Evolutionary conservation across 192 early-diverging fungal genomes (phyloP).

Genomic region (Piromyces sp.): DNA sequence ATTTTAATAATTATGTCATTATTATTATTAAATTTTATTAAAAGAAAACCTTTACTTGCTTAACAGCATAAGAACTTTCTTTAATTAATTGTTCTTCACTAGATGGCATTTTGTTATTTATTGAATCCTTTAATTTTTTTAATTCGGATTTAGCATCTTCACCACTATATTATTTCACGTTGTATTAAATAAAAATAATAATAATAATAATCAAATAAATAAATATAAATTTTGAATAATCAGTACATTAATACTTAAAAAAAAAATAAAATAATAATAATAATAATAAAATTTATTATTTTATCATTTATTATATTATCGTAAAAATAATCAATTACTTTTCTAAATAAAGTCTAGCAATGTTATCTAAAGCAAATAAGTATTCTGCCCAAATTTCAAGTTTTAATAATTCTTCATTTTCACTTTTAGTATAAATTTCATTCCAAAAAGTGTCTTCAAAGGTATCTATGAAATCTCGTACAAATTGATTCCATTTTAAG

Average conservation of each 20-base stretch:
- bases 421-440: neutral
- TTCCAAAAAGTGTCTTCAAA: neutral
- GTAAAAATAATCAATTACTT: too few species aligned
- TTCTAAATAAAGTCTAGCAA: neutral
- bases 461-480: neutral
- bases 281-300: too few species aligned
- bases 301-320: too few species aligned
- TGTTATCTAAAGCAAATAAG: neutral
- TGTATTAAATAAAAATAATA: too few species aligned
- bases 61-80: neutral
- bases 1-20: too few species aligned
- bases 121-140: neutral
- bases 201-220: too few species aligned
- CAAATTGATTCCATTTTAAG: neutral
- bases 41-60: neutral
- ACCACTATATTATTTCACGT: neutral
- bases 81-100: neutral
- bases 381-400: neutral
- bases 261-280: too few species aligned
- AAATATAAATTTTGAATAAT: too few species aligned
- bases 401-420: neutral
- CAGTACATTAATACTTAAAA: too few species aligned
- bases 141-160: neutral
- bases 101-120: neutral
- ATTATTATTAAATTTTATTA: too few species aligned